A percentile compares a stretch with the other conserved stretches of the same genome.
Conservation (phyloP, 345 rosid genomes). For the Limnanthes douglasii region DNA sequence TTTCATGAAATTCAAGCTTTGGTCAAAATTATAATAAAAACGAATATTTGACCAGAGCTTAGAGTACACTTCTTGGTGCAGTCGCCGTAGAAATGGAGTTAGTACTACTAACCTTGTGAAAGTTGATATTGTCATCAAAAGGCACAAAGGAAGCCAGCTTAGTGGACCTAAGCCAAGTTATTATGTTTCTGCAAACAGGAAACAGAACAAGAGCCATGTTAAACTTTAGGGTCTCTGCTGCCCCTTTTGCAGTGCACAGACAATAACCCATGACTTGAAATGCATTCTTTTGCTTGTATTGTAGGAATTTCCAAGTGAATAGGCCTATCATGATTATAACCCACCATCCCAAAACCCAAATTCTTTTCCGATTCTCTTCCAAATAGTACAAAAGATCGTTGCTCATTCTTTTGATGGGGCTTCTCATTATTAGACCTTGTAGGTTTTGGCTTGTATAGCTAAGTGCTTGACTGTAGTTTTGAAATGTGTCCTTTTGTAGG, state of each 20-base stretch:
- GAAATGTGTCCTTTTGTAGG: slow-evolving; percentile 88
- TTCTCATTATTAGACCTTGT: slow-evolving; percentile 60
- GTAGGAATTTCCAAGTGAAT: slow-evolving; percentile 79
- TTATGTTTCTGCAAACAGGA: slow-evolving; percentile 92
- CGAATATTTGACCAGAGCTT: background rate
- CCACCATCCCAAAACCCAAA: slow-evolving; percentile 88
- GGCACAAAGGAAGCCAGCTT: slow-evolving; percentile 59
- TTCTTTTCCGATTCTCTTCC: slow-evolving; percentile 84
- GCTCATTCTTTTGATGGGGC: slow-evolving; percentile 42
- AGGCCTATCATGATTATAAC: slow-evolving; percentile 65
- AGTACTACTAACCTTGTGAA: slow-evolving; percentile 61
- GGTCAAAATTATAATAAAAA: no score
- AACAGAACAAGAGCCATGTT: slow-evolving; percentile 95
- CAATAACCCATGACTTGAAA: slow-evolving; percentile 84
- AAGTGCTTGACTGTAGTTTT: slow-evolving; percentile 87
- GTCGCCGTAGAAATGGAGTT: background rate
- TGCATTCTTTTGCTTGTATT: slow-evolving; percentile 61
- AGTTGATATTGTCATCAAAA: slow-evolving; percentile 96
- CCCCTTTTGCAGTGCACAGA: slow-evolving; percentile 87
- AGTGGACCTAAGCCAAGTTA: slow-evolving; percentile 92
- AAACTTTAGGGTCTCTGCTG: slow-evolving; percentile 86
- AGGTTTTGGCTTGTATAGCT: slow-evolving; percentile 98
- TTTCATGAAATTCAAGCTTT: background rate
- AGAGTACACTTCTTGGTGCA: background rate
- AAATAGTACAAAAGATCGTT: slow-evolving; percentile 34